These are phyloP conservation scores for Globisporangium cederbergense DNA, from an alignment of 352 stramenopile species.

Conservation along the genomic window DNA sequence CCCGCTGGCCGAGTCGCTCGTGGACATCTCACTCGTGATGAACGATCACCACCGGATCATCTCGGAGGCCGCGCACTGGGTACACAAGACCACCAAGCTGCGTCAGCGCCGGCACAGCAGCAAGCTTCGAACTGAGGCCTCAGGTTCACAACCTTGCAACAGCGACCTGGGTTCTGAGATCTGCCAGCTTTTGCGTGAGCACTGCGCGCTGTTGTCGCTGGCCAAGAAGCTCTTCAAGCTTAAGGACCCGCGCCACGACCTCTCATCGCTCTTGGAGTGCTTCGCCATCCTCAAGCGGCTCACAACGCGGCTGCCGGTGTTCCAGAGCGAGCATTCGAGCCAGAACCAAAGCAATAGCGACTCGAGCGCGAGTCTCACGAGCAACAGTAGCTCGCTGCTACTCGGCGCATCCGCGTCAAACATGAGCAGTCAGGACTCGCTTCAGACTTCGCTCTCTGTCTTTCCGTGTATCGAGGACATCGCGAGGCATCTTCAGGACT, in stretches of 20 bases:
- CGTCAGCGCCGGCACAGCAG: slow-evolving; percentile 1
- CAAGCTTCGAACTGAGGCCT: neutral
- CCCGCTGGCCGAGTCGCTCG: slow-evolving; percentile 49
- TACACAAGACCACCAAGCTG: slow-evolving; percentile 35
- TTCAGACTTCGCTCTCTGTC: slow-evolving; percentile 31
- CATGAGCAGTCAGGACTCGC: slow-evolving; percentile 16
- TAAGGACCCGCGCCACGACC: slow-evolving; percentile 43
- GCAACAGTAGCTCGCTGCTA: slow-evolving; percentile 8
- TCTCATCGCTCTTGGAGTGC: slow-evolving; percentile 48
- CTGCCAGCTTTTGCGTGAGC: slow-evolving; percentile 43
- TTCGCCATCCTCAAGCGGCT: slow-evolving; percentile 48
- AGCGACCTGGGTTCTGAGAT: slow-evolving; percentile 46
- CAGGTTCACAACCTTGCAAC: neutral
- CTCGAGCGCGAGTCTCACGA: slow-evolving; percentile 19
- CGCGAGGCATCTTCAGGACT: slow-evolving; percentile 57
- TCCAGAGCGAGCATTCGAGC: slow-evolving; percentile 10
- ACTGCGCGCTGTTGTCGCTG: slow-evolving; percentile 52
- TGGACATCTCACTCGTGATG: slow-evolving; percentile 78
- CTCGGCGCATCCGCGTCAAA: slow-evolving; percentile 13
- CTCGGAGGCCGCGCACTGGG: slow-evolving; percentile 42
- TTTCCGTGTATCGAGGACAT: slow-evolving; percentile 50
- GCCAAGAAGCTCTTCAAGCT: slow-evolving; percentile 45
- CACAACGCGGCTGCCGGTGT: slow-evolving; percentile 27
- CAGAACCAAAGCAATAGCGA: slow-evolving; percentile 11
- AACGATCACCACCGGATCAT: slow-evolving; percentile 68